Base-by-base conservation (phyloP, 805 yeast species). In the Yarrowia sp. region DNA sequence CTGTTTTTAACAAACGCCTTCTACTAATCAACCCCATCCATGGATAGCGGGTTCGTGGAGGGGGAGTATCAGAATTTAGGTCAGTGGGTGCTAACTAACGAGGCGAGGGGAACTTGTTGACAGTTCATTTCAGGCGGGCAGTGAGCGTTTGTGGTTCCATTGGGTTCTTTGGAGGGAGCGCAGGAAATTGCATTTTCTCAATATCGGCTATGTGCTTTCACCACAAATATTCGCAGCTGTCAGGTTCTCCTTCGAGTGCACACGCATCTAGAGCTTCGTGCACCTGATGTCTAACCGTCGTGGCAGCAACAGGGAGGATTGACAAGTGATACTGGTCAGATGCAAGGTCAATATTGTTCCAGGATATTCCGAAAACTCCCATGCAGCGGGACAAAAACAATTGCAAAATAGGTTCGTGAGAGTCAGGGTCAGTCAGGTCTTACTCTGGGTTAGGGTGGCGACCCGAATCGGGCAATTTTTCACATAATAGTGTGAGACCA, bases 391-490 rank as follows among this genome's bases (percentile, higher is more conserved):
- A 8, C 48, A 43, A 15, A 12, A 8, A 42, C 46, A 41, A 9
- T 19, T 19, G 14, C 5, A 49, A 49, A 49, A 49, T 49, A 32
- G 55, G 55, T 49, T 49, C 15, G 15, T 50, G 56, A 50, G 8
- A 36, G 56, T 50, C 56, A 50, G 32, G 42, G 42, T 41, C 40
- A 19, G 9, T 19, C 43, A 36, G n/a, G 58, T 38, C 43, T 16
- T 19, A 38, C n/a, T 10, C 32, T 14, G 36, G 58, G 43, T 36
- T 38, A 5, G 43, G 58, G 58, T 52, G 11, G 19, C 8, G 9
- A 43, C 11, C 43, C 14, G 59, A 22, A 53, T 53, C 59, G 59
- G 59, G 59, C 19, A 53, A 53, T 40, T 53, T 26, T 53, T 53
- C 59, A 53, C 36, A 8, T 40, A 22, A 40, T 38, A 53, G 43